Base-by-base conservation (phyloP, 164 flowering plant species). In the Umbellularia californica region DNA sequence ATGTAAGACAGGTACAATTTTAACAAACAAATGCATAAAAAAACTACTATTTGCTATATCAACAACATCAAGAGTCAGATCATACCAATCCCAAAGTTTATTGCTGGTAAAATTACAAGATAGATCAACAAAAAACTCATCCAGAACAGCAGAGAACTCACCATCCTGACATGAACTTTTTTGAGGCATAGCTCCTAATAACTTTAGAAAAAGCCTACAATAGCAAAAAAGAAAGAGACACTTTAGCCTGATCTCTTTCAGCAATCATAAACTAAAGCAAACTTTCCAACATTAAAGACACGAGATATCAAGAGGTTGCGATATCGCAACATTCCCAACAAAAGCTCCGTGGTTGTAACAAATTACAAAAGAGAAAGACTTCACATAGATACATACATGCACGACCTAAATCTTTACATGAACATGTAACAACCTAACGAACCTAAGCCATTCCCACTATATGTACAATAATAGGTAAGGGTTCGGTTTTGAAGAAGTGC, bases 81-180 rank as follows among this genome's bases (percentile, higher is more conserved):
- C 47, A 41, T 41, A 9, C 0, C 47, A 41, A 41, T 41, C 47
- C 47, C 47, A 41, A 41, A 41, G 47, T 41, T 41, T 41, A 41
- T 41, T 41, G 47, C 47, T 41, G 47, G 47, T 9, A 41, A 41
- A 41, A 41, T 41, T 70, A n/a, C 27, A 19, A 19, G 12, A 41
- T n/a, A 11, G 15, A 22, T 70, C 19, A 23, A 13, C 13, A 5
- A 70, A 23, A 17, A 11, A 50, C 2, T 24, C 72, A 70, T 69
- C 24, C 22, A 69, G 4, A 35, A 30, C 33, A 63, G 30, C n/a
- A 63, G 14, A 72, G 25, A 72, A 68, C 86, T 77, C 35, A 90
- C 94, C 92, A 87, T 85, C 92, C 94, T 0, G 90, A 76, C 87
- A 90, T 86, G 50, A 90, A 90, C 83, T 90, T 90, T 52, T 88